phyloP scores from a whole-genome alignment of 2,329 filamentous ascomycete genomes.

The Penicillium sp. region DNA sequence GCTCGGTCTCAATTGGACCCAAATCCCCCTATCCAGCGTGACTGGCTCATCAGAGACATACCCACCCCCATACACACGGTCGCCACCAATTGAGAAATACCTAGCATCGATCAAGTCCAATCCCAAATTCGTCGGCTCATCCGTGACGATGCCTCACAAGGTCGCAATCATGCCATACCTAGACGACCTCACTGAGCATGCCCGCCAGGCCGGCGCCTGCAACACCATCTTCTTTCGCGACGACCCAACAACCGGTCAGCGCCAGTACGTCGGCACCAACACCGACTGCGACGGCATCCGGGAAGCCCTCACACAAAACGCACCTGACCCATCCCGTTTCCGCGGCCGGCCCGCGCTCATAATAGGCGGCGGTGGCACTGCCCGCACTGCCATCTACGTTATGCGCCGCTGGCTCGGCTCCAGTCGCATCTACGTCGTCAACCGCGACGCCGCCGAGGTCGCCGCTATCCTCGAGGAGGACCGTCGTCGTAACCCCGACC shows the following conservation, averaged over 20 bases:
- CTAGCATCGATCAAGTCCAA: slow-evolving; percentile 36
- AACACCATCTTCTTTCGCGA: slow-evolving; percentile 71
- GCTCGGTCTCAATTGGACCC: slow-evolving; percentile 53
- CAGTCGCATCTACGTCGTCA: slow-evolving; percentile 70
- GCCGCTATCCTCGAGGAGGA: slow-evolving; percentile 62
- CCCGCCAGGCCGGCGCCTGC: slow-evolving; percentile 69
- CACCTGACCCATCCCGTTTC: slow-evolving; percentile 25
- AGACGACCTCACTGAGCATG: slow-evolving; percentile 71
- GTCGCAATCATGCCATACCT: slow-evolving; percentile 70
- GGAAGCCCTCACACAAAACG: slow-evolving; percentile 64
- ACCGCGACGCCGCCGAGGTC: slow-evolving; percentile 67
- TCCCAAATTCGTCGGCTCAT: slow-evolving; percentile 56
- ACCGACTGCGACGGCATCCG: slow-evolving; percentile 77
- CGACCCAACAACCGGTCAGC: slow-evolving; percentile 40
- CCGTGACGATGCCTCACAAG: slow-evolving; percentile 83
- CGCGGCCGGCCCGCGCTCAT: slow-evolving; percentile 64
- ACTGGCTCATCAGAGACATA: slow-evolving; percentile 29
- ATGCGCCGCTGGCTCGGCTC: slow-evolving; percentile 67
- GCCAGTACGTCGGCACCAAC: slow-evolving; percentile 68
- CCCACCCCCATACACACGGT: slow-evolving; percentile 35
- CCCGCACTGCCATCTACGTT: slow-evolving; percentile 74
- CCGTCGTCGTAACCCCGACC: slow-evolving; percentile 54
- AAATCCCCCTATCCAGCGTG: slow-evolving; percentile 46
- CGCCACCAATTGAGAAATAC: slow-evolving; percentile 36
- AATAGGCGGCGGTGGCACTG: slow-evolving; percentile 74